Conservation (phyloP, 768 basidiomycete species). For the Saitozyma sp. region DNA sequence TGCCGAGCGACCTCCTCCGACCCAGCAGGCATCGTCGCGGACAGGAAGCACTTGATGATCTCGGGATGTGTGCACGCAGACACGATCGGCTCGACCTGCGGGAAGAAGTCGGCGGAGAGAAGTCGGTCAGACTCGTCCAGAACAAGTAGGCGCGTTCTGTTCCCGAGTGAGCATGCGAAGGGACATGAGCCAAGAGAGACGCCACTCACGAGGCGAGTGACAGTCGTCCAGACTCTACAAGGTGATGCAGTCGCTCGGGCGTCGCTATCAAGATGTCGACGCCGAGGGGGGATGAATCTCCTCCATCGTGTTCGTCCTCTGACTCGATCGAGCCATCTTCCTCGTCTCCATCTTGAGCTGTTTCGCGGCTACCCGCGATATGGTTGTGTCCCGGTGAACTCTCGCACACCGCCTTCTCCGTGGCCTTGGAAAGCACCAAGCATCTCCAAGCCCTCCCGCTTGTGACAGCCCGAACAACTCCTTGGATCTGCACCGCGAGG, state of each 20-base stretch:
- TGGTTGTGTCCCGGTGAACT: conserved; percentile 26
- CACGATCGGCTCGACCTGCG: conserved; percentile 84
- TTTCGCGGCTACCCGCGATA: conserved; percentile 51
- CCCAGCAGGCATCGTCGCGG: conserved; percentile 87
- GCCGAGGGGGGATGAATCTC: conserved; percentile 15
- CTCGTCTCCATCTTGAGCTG: conserved; percentile 62
- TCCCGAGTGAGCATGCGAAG: conserved; percentile 14
- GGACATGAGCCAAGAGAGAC: not conserved
- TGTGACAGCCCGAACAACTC: conserved; percentile 81
- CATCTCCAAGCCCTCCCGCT: conserved; percentile 68
- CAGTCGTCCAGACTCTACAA: conserved; percentile 65
- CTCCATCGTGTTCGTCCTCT: conserved; percentile 40
- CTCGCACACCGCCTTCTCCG: conserved; percentile 67
- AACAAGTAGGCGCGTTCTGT: conserved; percentile 78
- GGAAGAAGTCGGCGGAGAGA: conserved; percentile 81
- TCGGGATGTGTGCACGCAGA: conserved; percentile 68
- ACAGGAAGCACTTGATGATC: conserved; percentile 86
- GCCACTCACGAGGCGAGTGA: conserved; percentile 36
- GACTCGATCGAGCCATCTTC: conserved; percentile 1
- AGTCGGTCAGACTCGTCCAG: conserved; percentile 91
- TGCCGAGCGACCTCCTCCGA: conserved; percentile 83
- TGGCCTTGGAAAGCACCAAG: conserved; percentile 83
- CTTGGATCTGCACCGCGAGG: conserved; percentile 91
- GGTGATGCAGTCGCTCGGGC: conserved; percentile 80
- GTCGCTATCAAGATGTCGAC: conserved; percentile 86